These are phyloP conservation scores for Fusarium avenaceum DNA, from an alignment of 2,329 filamentous ascomycete genomes.

Conservation along the genomic window DNA sequence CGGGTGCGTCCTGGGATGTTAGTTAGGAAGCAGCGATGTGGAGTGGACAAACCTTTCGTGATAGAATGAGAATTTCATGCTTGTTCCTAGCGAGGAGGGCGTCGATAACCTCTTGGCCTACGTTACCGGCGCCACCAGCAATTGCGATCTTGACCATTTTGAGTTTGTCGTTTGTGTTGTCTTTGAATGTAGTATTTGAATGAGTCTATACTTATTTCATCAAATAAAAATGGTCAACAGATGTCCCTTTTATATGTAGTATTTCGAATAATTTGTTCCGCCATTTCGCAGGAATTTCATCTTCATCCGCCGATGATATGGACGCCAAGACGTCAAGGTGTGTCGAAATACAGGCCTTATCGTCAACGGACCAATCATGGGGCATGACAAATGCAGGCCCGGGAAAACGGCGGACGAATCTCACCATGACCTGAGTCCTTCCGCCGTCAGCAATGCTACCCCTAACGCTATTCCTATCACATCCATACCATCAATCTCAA, in stretches of 20 bases:
- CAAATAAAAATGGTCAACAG: no score
- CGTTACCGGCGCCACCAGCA: slow-evolving; percentile 51
- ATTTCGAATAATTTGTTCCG: background rate
- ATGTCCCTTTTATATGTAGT: background rate
- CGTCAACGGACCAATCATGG: background rate
- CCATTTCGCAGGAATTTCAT: background rate
- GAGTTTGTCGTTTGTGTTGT: background rate
- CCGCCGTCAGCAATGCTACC: background rate
- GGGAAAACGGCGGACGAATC: slow-evolving; percentile 38
- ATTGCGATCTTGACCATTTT: slow-evolving; percentile 47
- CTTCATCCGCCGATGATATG: slow-evolving; percentile 3
- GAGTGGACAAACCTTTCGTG: slow-evolving; percentile 56
- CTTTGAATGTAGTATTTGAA: background rate
- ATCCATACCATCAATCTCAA: background rate
- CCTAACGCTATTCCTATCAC: background rate
- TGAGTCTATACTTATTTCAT: background rate
- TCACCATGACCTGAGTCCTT: background rate
- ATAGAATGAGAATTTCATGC: slow-evolving; percentile 67
- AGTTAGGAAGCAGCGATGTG: background rate
- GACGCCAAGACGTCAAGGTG: background rate
- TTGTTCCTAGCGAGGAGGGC: slow-evolving; percentile 61
- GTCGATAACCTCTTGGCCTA: slow-evolving; percentile 67
- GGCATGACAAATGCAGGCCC: slow-evolving; percentile 32
- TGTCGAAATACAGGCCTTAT: background rate
- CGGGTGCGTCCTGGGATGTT: slow-evolving; percentile 23